phyloP scores from a whole-genome alignment of 1,139 yeast species.

The Saccharomyces uvarum region DNA sequence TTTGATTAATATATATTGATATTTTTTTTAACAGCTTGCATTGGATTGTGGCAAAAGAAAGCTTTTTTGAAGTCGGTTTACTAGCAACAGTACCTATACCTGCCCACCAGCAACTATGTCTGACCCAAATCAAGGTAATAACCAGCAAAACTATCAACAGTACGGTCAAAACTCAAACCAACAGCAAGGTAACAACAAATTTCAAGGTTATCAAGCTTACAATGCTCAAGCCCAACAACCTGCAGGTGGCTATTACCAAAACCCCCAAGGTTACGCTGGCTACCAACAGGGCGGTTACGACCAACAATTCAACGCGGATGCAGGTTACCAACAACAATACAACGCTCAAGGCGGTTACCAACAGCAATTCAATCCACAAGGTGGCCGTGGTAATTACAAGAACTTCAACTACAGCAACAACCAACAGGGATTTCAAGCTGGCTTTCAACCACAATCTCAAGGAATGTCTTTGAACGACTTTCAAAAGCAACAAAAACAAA shows the following conservation, averaged over 20 bases:
- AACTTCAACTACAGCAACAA: conserved; percentile 17
- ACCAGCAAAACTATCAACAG: conserved; percentile 34
- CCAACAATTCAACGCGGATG: conserved; percentile 19
- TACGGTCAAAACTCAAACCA: conserved; percentile 28
- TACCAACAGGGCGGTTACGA: conserved; percentile 23
- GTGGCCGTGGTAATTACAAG: conserved; percentile 14
- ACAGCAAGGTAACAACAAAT: conserved; percentile 26
- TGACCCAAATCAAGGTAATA: conserved; percentile 25
- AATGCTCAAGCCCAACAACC: conserved; percentile 20
- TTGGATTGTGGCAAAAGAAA: neutral
- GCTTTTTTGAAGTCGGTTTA: neutral
- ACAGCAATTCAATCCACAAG: conserved; percentile 17
- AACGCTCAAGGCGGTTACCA: conserved; percentile 17
- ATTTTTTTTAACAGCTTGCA: neutral
- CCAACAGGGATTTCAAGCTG: conserved; percentile 21
- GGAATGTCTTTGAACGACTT: conserved; percentile 87
- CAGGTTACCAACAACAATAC: conserved; percentile 19
- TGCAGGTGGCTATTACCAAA: conserved; percentile 21
- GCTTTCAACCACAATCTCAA: conserved; percentile 34
- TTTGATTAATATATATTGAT: neutral
- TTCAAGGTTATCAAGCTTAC: conserved; percentile 26
- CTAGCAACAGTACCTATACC: neutral
- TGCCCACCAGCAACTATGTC: conserved; percentile 18
- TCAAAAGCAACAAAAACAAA: conserved; percentile 41
- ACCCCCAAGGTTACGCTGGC: conserved; percentile 19